A percentile compares a stretch with the other conserved stretches of the same genome.
phyloP scores from a whole-genome alignment of 768 basidiomycete genomes.

The Mycena sanguinolenta region DNA sequence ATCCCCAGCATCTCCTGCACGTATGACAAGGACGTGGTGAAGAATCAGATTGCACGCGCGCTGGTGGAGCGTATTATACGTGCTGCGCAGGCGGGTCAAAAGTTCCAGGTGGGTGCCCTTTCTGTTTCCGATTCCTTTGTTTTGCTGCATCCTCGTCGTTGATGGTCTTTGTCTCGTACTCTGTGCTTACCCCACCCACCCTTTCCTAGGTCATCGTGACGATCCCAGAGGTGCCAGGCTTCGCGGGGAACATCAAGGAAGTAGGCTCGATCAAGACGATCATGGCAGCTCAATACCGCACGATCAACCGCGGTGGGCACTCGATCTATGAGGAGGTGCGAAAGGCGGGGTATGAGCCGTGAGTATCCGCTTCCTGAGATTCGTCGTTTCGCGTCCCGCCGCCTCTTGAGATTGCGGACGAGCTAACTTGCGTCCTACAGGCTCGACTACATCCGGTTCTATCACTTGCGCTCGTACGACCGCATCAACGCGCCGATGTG shows the following conservation, averaged over 20 bases:
- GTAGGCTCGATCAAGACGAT: slow-evolving; percentile 79
- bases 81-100: slow-evolving; percentile 77
- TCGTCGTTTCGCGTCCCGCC: neutral
- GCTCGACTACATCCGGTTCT: slow-evolving; percentile 90
- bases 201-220: slow-evolving; percentile 78
- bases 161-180: too few relatives aligned
- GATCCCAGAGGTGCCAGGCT: slow-evolving; percentile 93
- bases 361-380: slow-evolving; percentile 43
- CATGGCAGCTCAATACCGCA: slow-evolving; percentile 89
- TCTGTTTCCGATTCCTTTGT: too few relatives aligned
- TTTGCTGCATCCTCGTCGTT: too few relatives aligned
- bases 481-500: slow-evolving; percentile 84
- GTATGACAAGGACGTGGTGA: slow-evolving; percentile 70
- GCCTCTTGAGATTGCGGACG: too few relatives aligned
- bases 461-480: slow-evolving; percentile 93
- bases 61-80: slow-evolving; percentile 86
- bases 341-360: slow-evolving; percentile 85
- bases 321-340: slow-evolving; percentile 89
- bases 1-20: slow-evolving; percentile 73
- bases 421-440: slow-evolving; percentile 55
- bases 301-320: slow-evolving; percentile 90
- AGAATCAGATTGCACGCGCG: slow-evolving; percentile 88
- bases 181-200: neutral
- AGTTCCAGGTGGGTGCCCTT: slow-evolving; percentile 74
- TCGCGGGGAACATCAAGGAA: slow-evolving; percentile 83